phyloP scores from a whole-genome alignment of 148 eudicot species.

The Silene latifolia region DNA sequence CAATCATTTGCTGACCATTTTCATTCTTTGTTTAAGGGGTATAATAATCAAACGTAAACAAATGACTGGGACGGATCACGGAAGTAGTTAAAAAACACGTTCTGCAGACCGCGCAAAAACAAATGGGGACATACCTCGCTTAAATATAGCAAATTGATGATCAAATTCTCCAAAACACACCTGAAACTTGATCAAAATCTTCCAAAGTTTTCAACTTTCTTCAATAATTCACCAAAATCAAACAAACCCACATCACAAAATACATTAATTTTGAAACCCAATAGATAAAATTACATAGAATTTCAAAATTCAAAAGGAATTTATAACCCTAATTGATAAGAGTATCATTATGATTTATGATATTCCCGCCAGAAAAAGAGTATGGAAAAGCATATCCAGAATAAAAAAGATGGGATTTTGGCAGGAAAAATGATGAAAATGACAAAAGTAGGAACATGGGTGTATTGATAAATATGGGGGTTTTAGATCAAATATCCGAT shows the following conservation, averaged over 20 bases:
- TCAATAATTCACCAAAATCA: constrained; percentile 1
- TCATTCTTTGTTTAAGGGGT: no score
- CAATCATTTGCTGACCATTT: no score
- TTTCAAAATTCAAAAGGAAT: background rate
- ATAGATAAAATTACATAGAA: background rate
- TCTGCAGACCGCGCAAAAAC: no score
- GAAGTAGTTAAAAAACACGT: no score
- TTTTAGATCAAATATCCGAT: constrained; percentile 31
- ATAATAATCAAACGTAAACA: no score
- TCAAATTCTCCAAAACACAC: constrained; percentile 21
- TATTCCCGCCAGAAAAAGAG: background rate
- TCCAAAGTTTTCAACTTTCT: constrained; percentile 14
- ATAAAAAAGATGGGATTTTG: constrained; percentile 1
- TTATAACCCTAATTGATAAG: constrained; percentile 9
- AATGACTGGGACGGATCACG: no score
- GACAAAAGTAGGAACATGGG: constrained; percentile 5
- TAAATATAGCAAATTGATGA: background rate
- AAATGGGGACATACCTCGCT: constrained; percentile 22
- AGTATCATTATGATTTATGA: background rate
- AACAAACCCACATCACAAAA: constrained; percentile 11
- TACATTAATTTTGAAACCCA: constrained; percentile 11
- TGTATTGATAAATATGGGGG: background rate
- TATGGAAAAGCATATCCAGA: constrained; percentile 24
- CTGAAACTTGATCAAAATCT: constrained; percentile 24
- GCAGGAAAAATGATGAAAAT: background rate